These are phyloP conservation scores for Linderniella brevidens DNA, from an alignment of 257 asterid species.

Conservation along the genomic window DNA sequence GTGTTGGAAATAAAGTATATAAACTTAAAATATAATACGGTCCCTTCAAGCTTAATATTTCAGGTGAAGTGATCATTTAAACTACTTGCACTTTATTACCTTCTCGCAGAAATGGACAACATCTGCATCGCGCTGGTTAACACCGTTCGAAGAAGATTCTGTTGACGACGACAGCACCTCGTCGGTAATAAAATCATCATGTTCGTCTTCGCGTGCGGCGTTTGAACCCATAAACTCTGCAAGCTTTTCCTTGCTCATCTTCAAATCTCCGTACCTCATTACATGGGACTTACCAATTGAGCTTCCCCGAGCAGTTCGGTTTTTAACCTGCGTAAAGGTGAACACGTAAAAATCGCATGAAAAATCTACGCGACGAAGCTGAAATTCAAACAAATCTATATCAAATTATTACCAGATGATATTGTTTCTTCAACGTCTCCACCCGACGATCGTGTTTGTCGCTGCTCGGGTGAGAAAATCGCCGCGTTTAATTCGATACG, in stretches of 20 bases:
- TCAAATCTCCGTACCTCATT: constrained; percentile 80
- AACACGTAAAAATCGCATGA: neutral
- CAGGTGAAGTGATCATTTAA: too few species aligned
- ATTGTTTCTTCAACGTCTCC: constrained; percentile 77
- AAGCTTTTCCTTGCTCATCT: constrained; percentile 26
- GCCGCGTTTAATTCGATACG: too few species aligned
- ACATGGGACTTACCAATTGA: constrained; percentile 71
- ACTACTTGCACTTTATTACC: constrained; percentile 17
- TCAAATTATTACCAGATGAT: constrained; percentile 48
- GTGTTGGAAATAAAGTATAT: too few species aligned
- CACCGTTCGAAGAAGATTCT: constrained; percentile 41
- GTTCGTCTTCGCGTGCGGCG: constrained; percentile 1
- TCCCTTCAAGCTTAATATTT: too few species aligned
- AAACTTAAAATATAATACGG: neutral
- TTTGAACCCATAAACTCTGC: constrained; percentile 1
- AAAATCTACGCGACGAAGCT: neutral
- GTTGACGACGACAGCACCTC: too few species aligned
- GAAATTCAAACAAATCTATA: neutral
- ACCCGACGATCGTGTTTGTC: constrained; percentile 60
- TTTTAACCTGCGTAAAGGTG: constrained; percentile 40
- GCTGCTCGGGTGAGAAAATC: constrained; percentile 31
- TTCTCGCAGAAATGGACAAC: constrained; percentile 91
- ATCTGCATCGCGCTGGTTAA: constrained; percentile 94
- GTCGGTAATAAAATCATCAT: constrained; percentile 27
- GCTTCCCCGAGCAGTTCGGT: constrained; percentile 49